These are phyloP conservation scores for Pythium sp. DNA, from an alignment of 352 stramenopile genomes.

Conservation along the genomic window DNA sequence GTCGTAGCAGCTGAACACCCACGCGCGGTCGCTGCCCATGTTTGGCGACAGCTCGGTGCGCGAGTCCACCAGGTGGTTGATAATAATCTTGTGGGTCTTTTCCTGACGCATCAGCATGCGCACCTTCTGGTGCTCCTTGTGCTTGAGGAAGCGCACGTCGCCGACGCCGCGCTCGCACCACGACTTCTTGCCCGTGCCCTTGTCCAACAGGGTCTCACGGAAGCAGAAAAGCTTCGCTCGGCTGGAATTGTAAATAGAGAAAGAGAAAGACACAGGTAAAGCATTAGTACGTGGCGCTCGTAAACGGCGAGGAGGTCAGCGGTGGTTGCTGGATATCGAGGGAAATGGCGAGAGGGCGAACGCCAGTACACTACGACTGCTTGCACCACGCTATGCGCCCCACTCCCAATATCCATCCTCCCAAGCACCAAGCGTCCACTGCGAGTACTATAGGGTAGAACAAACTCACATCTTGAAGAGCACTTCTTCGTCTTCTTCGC, in stretches of 20 bases:
- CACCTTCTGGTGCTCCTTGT: constrained; percentile 94
- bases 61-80: constrained; percentile 97
- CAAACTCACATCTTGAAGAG: constrained; percentile 86
- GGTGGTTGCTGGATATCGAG: background rate
- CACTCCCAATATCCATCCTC: background rate
- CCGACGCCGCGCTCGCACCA: constrained; percentile 97
- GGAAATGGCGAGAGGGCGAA: background rate
- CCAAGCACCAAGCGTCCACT: background rate
- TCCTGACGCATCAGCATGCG: constrained; percentile 98
- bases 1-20: constrained; percentile 98
- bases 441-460: background rate
- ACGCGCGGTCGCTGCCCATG: constrained; percentile 94
- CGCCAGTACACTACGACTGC: background rate
- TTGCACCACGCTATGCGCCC: background rate
- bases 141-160: constrained; percentile 96
- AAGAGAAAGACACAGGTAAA: background rate
- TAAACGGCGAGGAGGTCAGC: background rate
- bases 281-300: background rate
- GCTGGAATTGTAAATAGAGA: constrained; percentile 32
- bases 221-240: constrained; percentile 97
- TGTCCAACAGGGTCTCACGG: constrained; percentile 97
- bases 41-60: constrained; percentile 96
- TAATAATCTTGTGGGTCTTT: constrained; percentile 99
- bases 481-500: constrained; percentile 97
- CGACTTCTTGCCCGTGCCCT: constrained; percentile 96